Evolutionary conservation across 2,329 filamentous ascomycete genomes (phyloP).

Genomic region (Emydomyces testavorans): DNA sequence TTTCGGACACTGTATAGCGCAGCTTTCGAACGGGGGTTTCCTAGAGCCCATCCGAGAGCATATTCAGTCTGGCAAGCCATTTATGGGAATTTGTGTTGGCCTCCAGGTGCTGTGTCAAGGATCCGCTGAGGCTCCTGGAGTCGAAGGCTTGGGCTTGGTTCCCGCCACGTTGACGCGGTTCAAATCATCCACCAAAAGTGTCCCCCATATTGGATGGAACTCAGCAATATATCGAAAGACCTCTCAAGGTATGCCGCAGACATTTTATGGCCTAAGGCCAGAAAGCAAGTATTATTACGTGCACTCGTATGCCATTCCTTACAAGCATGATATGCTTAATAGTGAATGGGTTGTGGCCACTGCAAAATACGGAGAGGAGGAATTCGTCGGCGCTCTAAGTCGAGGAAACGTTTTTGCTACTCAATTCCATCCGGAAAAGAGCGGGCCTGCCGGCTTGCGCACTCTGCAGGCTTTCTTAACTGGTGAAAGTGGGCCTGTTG

Average conservation of each 20-base stretch:
- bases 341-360: conserved; percentile 89
- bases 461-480: conserved; percentile 76
- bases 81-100: conserved; percentile 96
- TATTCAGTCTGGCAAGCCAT: conserved; percentile 83
- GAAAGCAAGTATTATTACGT: conserved; percentile 98
- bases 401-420: conserved; percentile 78
- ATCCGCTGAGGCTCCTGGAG: conserved; percentile 63
- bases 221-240: conserved; percentile 52
- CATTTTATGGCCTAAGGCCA: conserved; percentile 66
- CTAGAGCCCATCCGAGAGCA: conserved; percentile 70
- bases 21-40: conserved; percentile 72
- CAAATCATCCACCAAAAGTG: conserved; percentile 64
- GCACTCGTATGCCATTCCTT: conserved; percentile 81
- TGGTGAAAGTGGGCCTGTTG: conserved; percentile 51
- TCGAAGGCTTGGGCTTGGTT: conserved; percentile 65
- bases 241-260: conserved; percentile 35
- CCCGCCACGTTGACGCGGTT: conserved; percentile 63
- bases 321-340: conserved; percentile 58
- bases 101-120: conserved; percentile 80
- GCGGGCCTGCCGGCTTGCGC: conserved; percentile 73
- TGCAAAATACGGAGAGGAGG: conserved; percentile 73
- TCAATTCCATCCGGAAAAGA: conserved; percentile 98
- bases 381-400: conserved; percentile 82
- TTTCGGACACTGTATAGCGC: conserved; percentile 87
- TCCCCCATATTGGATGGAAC: conserved; percentile 99